Conservation (phyloP, 108 stramenopile genomes). For the Bacterosira constricta region DNA sequence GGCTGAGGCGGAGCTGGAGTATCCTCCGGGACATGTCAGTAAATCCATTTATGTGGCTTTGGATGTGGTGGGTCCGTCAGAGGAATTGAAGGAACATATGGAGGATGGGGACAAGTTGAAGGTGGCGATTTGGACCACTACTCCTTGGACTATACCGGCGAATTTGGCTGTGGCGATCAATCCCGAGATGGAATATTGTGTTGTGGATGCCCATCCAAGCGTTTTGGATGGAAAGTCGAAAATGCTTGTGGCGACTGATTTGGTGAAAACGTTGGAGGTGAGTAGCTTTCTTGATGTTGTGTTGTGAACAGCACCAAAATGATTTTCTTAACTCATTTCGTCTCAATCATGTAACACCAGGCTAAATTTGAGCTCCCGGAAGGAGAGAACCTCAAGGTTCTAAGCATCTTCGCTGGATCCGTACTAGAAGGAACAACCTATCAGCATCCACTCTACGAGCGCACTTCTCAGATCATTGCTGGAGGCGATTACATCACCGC, state of each 20-base stretch:
- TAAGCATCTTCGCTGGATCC: slow-evolving; percentile 62
- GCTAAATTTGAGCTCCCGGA: slow-evolving; percentile 76
- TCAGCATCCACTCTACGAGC: slow-evolving; percentile 84
- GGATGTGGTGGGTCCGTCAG: slow-evolving; percentile 68
- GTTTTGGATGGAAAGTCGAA: slow-evolving; percentile 65
- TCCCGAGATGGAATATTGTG: slow-evolving; percentile 88
- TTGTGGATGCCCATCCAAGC: slow-evolving; percentile 63
- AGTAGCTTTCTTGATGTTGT: slow-evolving; percentile 7
- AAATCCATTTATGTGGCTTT: slow-evolving; percentile 94
- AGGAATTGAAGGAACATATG: slow-evolving; percentile 58
- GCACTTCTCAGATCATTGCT: slow-evolving; percentile 80
- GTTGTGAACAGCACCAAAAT: background rate
- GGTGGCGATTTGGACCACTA: slow-evolving; percentile 94
- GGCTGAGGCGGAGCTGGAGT: slow-evolving; percentile 99
- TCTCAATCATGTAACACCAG: too few species aligned
- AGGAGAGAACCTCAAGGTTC: slow-evolving; percentile 64
- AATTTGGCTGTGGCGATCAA: slow-evolving; percentile 96
- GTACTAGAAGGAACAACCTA: slow-evolving; percentile 83
- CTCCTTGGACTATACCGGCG: slow-evolving; percentile 93
- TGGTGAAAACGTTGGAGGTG: slow-evolving; percentile 74
- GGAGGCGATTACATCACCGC: slow-evolving; percentile 98
- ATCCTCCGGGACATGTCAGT: slow-evolving; percentile 93
- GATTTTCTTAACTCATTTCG: slow-evolving; percentile 1
- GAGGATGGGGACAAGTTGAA: slow-evolving; percentile 60
- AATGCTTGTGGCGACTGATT: slow-evolving; percentile 79